A percentile compares a stretch with the other conserved stretches of the same genome.
Conservation (phyloP, 257 asterid species). For the Nicotiana otophora region DNA sequence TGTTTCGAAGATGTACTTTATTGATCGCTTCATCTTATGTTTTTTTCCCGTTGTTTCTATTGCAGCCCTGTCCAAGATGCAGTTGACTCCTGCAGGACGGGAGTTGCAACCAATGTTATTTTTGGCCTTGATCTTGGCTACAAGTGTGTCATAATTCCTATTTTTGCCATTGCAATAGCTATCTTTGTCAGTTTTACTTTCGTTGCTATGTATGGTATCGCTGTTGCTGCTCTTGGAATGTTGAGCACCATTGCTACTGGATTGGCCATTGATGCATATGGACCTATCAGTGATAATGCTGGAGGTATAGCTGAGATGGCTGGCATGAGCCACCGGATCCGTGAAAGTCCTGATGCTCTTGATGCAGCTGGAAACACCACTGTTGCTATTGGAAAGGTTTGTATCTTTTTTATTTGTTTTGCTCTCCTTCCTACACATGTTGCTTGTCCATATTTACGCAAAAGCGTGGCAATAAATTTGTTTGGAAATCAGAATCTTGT, state of each 20-base stretch:
- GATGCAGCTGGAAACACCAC: slow-evolving; percentile 95
- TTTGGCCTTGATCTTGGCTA: slow-evolving; percentile 6
- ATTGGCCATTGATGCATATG: slow-evolving; percentile 66
- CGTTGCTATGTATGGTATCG: slow-evolving; percentile 81
- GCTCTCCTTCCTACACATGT: neutral
- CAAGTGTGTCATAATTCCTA: slow-evolving; percentile 3
- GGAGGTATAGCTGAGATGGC: slow-evolving; percentile 47
- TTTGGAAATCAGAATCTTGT: neutral
- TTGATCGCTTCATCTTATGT: neutral
- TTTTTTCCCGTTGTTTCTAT: neutral
- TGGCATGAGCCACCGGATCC: slow-evolving; percentile 82
- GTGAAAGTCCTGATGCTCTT: slow-evolving; percentile 91
- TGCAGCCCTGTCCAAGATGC: slow-evolving; percentile 50
- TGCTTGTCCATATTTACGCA: no score
- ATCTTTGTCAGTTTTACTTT: slow-evolving; percentile 73
- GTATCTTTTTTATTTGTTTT: neutral
- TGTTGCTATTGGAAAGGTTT: slow-evolving; percentile 87
- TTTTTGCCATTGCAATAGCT: slow-evolving; percentile 36
- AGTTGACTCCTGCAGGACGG: neutral
- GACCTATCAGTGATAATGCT: slow-evolving; percentile 86
- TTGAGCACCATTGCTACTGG: slow-evolving; percentile 10
- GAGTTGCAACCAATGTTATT: slow-evolving; percentile 3
- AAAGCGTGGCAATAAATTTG: neutral
- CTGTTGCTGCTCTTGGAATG: slow-evolving; percentile 12
- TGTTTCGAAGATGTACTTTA: neutral